These are phyloP conservation scores for Aspergillus saccharolyticus DNA, from an alignment of 495 filamentous ascomycete genomes.

Conservation along the genomic window DNA sequence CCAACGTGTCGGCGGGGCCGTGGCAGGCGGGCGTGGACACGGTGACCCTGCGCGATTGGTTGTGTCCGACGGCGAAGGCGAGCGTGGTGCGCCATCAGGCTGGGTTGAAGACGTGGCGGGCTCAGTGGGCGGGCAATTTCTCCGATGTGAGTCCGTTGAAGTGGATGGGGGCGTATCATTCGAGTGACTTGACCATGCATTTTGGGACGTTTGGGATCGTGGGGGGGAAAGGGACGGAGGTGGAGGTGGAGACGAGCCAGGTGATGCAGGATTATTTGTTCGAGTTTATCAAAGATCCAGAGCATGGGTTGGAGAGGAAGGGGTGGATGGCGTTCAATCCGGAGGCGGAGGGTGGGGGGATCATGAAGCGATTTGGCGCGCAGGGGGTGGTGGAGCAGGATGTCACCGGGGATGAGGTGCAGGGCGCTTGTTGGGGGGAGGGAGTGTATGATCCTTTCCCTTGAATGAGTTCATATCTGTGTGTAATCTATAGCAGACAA, in stretches of 20 bases:
- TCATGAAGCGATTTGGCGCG: not conserved
- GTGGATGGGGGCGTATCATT: slow-evolving; percentile 42
- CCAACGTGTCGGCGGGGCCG: not conserved
- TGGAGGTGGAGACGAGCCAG: slow-evolving; percentile 26
- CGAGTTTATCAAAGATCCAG: slow-evolving; percentile 22
- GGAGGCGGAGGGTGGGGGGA: not conserved
- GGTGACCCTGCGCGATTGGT: slow-evolving; percentile 5
- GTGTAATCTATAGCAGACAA: no score
- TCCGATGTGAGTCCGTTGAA: slow-evolving; percentile 32
- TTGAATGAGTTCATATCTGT: no score
- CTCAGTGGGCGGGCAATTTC: slow-evolving; percentile 45
- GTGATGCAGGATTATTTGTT: slow-evolving; percentile 35
- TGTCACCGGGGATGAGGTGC: not conserved
- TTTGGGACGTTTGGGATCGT: slow-evolving; percentile 36
- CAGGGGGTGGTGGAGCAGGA: not conserved
- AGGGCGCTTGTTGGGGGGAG: not conserved
- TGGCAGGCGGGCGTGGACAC: not conserved
- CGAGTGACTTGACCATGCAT: slow-evolving; percentile 38
- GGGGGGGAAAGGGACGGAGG: slow-evolving; percentile 20
- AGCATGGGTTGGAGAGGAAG: slow-evolving; percentile 10
- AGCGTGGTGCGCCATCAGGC: slow-evolving; percentile 12
- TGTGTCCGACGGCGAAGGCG: slow-evolving; percentile 12
- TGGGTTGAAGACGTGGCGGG: slow-evolving; percentile 32
- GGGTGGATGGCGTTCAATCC: slow-evolving; percentile 6
- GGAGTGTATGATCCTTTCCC: not conserved